Evolutionary conservation across 2,329 filamentous ascomycete species (phyloP).

Genomic region (Aspergillus neoniger): DNA sequence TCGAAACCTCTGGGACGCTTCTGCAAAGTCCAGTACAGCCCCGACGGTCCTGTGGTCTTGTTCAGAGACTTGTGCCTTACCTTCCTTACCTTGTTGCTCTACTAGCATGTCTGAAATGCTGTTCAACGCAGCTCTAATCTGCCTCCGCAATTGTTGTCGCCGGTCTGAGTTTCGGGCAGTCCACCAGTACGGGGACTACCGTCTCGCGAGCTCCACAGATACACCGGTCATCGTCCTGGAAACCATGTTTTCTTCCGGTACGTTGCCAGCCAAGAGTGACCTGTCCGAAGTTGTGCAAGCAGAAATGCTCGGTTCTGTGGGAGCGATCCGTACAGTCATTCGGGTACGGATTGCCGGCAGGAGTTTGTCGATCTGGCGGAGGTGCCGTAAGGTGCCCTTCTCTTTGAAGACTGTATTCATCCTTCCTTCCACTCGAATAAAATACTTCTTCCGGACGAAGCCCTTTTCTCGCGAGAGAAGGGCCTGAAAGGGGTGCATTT

Average conservation of each 20-base stretch:
- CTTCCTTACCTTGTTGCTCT: slow-evolving; percentile 15
- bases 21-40: slow-evolving; percentile 13
- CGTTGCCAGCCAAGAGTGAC: slow-evolving; percentile 25
- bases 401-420: slow-evolving; percentile 13
- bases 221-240: slow-evolving; percentile 16
- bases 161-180: slow-evolving; percentile 21
- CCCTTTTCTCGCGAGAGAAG: slow-evolving; percentile 16
- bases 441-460: neutral
- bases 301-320: slow-evolving; percentile 21
- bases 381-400: slow-evolving; percentile 11
- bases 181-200: slow-evolving; percentile 20
- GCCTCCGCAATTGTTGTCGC: neutral
- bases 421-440: slow-evolving; percentile 13
- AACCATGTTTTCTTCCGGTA: slow-evolving; percentile 12
- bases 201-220: slow-evolving; percentile 24
- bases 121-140: slow-evolving; percentile 23
- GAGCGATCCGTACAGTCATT: slow-evolving; percentile 18
- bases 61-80: neutral
- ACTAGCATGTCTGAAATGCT: slow-evolving; percentile 24
- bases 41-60: neutral
- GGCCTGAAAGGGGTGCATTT: slow-evolving; percentile 11
- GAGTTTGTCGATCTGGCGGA: slow-evolving; percentile 12
- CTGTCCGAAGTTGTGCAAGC: slow-evolving; percentile 22
- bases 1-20: too few species aligned
- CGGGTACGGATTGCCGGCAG: slow-evolving; percentile 12